Evolutionary conservation across 176 grass and related monocot species (phyloP), one percentile per base, ranked within the genome.

Genomic region (Saccharum spontaneum): DNA sequence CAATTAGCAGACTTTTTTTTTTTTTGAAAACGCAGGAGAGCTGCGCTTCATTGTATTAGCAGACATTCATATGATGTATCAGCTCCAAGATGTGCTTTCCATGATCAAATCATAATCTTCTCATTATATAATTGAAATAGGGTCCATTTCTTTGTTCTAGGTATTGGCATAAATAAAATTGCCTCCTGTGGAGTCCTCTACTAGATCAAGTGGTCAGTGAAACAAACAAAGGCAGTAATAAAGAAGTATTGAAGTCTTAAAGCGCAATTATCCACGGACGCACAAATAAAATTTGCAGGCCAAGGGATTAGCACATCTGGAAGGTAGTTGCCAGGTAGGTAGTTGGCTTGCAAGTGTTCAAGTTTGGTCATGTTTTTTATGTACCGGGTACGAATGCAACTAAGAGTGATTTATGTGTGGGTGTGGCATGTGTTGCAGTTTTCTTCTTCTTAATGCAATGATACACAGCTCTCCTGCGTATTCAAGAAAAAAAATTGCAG

Each of bases 171-270:
- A 13, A 36, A 33, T 30, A 38, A 72, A 72, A 52, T 52, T 31
- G 14, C 3, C 7, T 61, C 45, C 4, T 52, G 46, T 30, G 61
- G 14, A 76, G 6, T 83, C 49, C 20, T 16, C 38, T 71, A 63
- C 23, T 66, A 63, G 71, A 43, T 70, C 34, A 81, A 41, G 43
- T 73, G 43, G 44, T 22, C 59, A 52, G 30, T 28, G 44, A 62
- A 89, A 76, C 49, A 62, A 89, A 76, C n/a, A 82, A 31, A 88
- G 39, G 59, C 17, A 65, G 10, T 13, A 84, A 63, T 24, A 79
- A 63, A 62, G 4, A 71, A 89, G 57, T 41, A 70, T 20, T 16
- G 20, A 34, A 85, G n/a, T n/a, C 59, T 62, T 62, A 26, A 62
- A 24, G 0, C 0, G 37, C 59, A 61, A 28, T 75, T 62, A 52